Evolutionary conservation across 305 asterid genomes (phyloP), one percentile per base, ranked within the genome.

Genomic region (Nicotiana rustica): DNA sequence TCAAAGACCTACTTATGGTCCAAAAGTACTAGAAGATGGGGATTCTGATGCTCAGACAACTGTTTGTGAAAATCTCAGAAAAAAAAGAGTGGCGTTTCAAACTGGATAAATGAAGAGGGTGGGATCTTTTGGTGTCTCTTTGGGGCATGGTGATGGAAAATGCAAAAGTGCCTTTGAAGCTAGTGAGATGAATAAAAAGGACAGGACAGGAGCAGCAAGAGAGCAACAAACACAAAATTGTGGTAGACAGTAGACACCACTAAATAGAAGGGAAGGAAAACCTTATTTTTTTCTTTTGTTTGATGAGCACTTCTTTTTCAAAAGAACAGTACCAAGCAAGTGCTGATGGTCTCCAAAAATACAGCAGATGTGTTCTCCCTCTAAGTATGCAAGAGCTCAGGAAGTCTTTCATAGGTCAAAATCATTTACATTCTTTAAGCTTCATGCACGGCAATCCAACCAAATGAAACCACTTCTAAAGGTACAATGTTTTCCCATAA

Each of bases 161-260:
- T 15, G 47, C 47, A 70, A 44, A 41, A 31, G 36, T 14, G 19
- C 44, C 12, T 29, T 70, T 70, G 78, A 70, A 70, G 56, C 6
- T 70, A 19, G 19, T 19, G 78, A 70, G 18, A 70, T 70, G 60
- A 44, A 44, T 70, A 10, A 41, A 44, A 70, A 19, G 59, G 77
- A 59, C 44, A 70, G 18, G 35, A 12, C 60, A 19, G 78, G n/a
- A 65, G 9, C 38, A 65, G 41, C 38, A 65, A 38, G 41, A 65
- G 29, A 67, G 14, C 41, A 65, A 31, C 9, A 5, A 66, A 66
- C 69, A 25, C 6, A 66, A 66, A 31, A 14, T 66, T 29, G 60
- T 70, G 19, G 60, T 19, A 5, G 78, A 44, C 35, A 13, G 60
- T 18, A 5, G 78, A 44, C 35, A 13, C 60, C 36, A 70, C 19